Conservation (phyloP, 2,329 filamentous ascomycete species). For the Pestalotiopsis fici region DNA sequence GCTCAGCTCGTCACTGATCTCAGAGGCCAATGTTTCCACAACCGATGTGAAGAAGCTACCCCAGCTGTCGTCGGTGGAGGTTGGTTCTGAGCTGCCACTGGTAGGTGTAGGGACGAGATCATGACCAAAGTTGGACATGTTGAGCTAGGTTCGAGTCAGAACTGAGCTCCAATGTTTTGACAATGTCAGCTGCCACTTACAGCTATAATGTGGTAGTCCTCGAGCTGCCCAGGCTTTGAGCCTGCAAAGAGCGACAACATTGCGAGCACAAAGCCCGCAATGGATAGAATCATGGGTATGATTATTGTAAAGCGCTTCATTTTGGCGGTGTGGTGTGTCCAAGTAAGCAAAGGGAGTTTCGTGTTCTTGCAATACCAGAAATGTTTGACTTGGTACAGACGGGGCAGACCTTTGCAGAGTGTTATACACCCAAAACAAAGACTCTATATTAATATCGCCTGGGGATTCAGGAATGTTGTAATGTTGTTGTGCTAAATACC, state of each 20-base stretch:
- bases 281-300: slow-evolving; percentile 32
- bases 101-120: slow-evolving; percentile 32
- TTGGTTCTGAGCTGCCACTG: slow-evolving; percentile 22
- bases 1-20: slow-evolving; percentile 38
- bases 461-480: not conserved
- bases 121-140: slow-evolving; percentile 41
- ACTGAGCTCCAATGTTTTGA: not conserved
- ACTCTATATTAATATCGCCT: not conserved
- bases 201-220: slow-evolving; percentile 39
- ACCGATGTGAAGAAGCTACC: slow-evolving; percentile 20
- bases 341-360: too few species aligned
- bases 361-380: too few species aligned
- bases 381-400: not conserved
- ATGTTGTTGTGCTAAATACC: not conserved
- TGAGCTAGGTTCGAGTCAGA: slow-evolving; percentile 30
- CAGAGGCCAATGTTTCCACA: slow-evolving; percentile 29
- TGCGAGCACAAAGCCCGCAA: slow-evolving; percentile 35
- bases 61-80: slow-evolving; percentile 20
- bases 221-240: slow-evolving; percentile 34
- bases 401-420: not conserved
- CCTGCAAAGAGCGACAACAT: slow-evolving; percentile 39
- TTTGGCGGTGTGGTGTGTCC: not conserved
- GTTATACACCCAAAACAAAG: not conserved
- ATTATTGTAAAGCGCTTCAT: slow-evolving; percentile 16
- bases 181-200: slow-evolving; percentile 23